phyloP scores from a whole-genome alignment of 148 eudicot species.

The Diospyros kaki region DNA sequence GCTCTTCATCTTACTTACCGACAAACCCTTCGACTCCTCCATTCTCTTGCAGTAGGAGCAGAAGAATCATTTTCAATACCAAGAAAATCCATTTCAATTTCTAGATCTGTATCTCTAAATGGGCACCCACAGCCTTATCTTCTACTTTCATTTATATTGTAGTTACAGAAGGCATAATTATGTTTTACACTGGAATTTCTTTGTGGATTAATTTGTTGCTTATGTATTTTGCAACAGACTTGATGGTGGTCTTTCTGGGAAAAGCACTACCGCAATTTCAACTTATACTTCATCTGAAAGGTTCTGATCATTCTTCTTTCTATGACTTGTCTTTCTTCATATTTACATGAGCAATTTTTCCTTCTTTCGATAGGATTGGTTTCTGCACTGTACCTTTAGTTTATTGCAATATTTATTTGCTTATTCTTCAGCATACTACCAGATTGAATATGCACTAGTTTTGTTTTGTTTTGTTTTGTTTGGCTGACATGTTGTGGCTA shows the following conservation, averaged over 20 bases:
- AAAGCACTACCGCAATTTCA: constrained; percentile 59
- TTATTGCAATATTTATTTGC: background rate
- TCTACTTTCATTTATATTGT: background rate
- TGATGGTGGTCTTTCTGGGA: constrained; percentile 56
- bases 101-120: too few species aligned
- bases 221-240: constrained; percentile 27
- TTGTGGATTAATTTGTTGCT: constrained; percentile 17
- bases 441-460: too few species aligned
- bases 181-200: background rate
- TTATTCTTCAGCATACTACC: background rate
- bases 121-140: background rate
- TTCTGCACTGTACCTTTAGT: background rate
- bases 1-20: too few species aligned
- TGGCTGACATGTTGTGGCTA: background rate
- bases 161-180: background rate
- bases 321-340: background rate
- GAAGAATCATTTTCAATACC: too few species aligned
- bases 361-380: background rate
- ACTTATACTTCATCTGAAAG: constrained; percentile 63
- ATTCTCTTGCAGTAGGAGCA: too few species aligned
- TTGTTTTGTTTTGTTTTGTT: too few species aligned
- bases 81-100: background rate
- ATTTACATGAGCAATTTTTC: background rate
- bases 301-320: constrained; percentile 24
- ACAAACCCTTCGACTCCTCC: too few species aligned